Evolutionary conservation across 352 stramenopile species (phyloP), one percentile per base, ranked within the genome.

Genomic region (Detonula confervacea): DNA sequence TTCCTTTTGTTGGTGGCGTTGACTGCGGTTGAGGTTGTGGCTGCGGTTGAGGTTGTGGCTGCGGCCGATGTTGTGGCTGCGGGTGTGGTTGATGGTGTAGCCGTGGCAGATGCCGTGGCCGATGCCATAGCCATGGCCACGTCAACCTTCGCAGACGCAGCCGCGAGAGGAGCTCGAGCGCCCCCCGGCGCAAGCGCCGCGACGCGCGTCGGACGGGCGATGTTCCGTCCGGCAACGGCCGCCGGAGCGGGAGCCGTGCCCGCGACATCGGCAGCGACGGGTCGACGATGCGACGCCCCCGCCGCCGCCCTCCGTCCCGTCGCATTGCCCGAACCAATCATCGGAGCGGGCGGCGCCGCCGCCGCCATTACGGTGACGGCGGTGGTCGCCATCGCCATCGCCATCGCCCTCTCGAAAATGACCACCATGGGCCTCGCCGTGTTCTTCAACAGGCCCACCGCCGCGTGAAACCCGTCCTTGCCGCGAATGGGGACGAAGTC

Each of bases 351-450:
- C n/a, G n/a, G 18, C 9, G 52, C 37, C 3, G 39, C 11, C 11
- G 8, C 2, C n/a, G 16, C 11, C n/a, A 12, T 18, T 18, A n/a
- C 11, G 6, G 39, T 14, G 16, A 49, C 39, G 16, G 39, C 18
- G 9, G n/a, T n/a, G n/a, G n/a, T n/a, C n/a, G n/a, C n/a, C n/a
- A n/a, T n/a, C n/a, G n/a, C n/a, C n/a, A n/a, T n/a, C n/a, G n/a
- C n/a, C 11, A 61, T 49, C 22, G 51, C 16, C 24, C 78, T 46
- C 27, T 82, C 61, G 57, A 86, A 86, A 47, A 67, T 82, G 30
- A 86, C 72, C 20, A 62, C 16, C 72, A 86, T 82, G 18, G 78
- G 78, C 39, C 78, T 63, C 37, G 37, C 25, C 1, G 57, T 30
- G 30, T 42, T 37, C 46, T 72, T 86, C 37, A 86, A 60, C 37